Base-by-base conservation (phyloP, 2,329 filamentous ascomycete species). In the Aspergillus floridensis region DNA sequence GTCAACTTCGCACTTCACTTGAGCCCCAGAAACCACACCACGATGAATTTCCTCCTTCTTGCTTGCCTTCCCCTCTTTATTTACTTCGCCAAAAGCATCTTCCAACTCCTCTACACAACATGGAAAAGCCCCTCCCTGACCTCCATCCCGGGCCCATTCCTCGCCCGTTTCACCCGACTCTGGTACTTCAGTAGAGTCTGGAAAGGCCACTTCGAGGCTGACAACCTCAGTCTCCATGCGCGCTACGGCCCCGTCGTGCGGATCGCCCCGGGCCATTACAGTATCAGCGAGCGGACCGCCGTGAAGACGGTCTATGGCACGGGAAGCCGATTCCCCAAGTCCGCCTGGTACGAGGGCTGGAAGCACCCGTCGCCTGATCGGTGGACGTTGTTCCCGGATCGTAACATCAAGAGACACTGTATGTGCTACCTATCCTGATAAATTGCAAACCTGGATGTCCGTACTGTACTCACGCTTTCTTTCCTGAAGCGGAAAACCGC, bases 231-330 rank as follows among this genome's bases (percentile, higher is more conserved):
- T 0, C 69, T 81, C 1, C 79, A 81, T 56, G 60, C 68, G 22
- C 67, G 71, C 59, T 77, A 80, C 59, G 79, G 78, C 0, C 61
- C 72, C 0, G 68, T 83, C n/a, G 74, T 83, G 0, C 78, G 81
- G 0, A 76, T 82, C 57, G 79, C 78, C 0, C 81, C 80, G 0
- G 74, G 80, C 19, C 76, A 81, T 7, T 83, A 81, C 57, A 81
- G 77, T 38, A 71, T 84, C 60, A 72, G 72, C 35, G 75, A 81
- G 56, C 68, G 73, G 0, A 66, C 74, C 0, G 79, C 78, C 0
- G 62, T 76, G 2, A 80, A 78, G 57, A 69, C 63, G 0, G 74
- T 82, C 29, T 82, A 81, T 59, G 76, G 77, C 6, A 69, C 72
- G 7, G 74, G 75, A 1, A 75, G 72, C 4, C 71, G 72, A 19